Conservation (phyloP, 2,329 filamentous ascomycete genomes). For the Neonectria hederae region DNA sequence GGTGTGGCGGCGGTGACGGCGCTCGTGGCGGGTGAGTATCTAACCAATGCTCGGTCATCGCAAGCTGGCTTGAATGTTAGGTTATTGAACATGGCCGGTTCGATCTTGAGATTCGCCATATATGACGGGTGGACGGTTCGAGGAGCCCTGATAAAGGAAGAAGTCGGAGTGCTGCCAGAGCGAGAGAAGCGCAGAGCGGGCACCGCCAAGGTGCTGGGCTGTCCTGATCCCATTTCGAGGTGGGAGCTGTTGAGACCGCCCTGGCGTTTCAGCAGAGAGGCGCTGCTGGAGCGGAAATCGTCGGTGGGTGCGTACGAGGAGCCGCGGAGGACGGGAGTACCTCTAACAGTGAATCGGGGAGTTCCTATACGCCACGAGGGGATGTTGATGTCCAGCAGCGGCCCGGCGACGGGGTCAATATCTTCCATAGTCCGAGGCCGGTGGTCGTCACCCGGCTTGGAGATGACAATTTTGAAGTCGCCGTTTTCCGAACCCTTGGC, state of each 20-base stretch:
- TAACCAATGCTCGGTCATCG: conserved; percentile 83
- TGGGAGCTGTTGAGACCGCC: conserved; percentile 39
- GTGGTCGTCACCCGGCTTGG: conserved; percentile 69
- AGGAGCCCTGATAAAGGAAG: conserved; percentile 53
- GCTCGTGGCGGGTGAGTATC: conserved; percentile 75
- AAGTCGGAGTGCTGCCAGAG: conserved; percentile 32
- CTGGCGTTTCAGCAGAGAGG: conserved; percentile 57
- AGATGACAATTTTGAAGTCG: conserved; percentile 83
- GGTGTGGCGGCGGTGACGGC: conserved; percentile 91
- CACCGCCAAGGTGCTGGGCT: conserved; percentile 50
- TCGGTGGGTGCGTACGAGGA: conserved; percentile 84
- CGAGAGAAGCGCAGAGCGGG: conserved; percentile 47
- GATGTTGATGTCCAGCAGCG: conserved; percentile 77
- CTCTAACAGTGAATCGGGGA: conserved; percentile 79
- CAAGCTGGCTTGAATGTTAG: conserved; percentile 81
- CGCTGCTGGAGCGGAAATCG: conserved; percentile 71
- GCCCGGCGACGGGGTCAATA: conserved; percentile 54
- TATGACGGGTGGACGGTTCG: conserved; percentile 57
- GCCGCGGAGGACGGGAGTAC: conserved; percentile 79
- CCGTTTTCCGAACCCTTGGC: conserved; percentile 68
- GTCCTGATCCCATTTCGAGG: conserved; percentile 42
- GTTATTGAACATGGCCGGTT: conserved; percentile 82
- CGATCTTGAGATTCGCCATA: conserved; percentile 62
- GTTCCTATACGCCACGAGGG: conserved; percentile 86
- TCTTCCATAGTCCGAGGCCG: conserved; percentile 73